These are phyloP conservation scores for Austroboletus niveus DNA, from an alignment of 1,284 basidiomycete species.

Conservation along the genomic window DNA sequence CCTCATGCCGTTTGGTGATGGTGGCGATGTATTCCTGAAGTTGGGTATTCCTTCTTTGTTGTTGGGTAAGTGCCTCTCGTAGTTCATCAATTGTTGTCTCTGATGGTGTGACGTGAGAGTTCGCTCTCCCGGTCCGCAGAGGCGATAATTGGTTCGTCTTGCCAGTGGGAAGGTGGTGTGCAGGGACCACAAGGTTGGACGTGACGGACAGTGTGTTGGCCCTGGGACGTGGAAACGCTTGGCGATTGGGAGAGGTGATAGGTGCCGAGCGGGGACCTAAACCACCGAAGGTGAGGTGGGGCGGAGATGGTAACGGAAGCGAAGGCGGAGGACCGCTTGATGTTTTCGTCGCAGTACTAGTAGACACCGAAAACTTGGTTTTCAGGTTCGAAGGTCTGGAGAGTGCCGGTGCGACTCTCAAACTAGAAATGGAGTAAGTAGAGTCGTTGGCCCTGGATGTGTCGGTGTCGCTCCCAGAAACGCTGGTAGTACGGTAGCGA, in stretches of 20 bases:
- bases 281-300: constrained; percentile 3
- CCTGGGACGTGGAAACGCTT: constrained; percentile 27
- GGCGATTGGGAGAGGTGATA: constrained; percentile 19
- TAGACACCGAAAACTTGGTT: constrained; percentile 11
- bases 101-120: constrained; percentile 5
- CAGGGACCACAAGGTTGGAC: constrained; percentile 25
- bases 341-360: constrained; percentile 4
- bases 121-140: constrained; percentile 9
- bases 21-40: constrained; percentile 40
- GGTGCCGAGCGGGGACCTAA: constrained; percentile 16
- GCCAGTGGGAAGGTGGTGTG: constrained; percentile 1
- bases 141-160: constrained; percentile 10
- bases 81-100: constrained; percentile 30
- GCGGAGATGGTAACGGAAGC: constrained; percentile 27
- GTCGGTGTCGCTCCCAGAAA: constrained; percentile 33
- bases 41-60: constrained; percentile 35
- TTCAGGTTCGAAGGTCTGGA: constrained; percentile 20
- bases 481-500: constrained; percentile 21
- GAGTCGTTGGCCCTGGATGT: constrained; percentile 25
- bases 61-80: constrained; percentile 32
- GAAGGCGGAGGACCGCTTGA: constrained; percentile 31
- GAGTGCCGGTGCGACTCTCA: constrained; percentile 10
- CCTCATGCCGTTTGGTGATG: constrained; percentile 42
- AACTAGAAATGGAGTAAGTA: constrained; percentile 6
- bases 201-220: constrained; percentile 32